Base-by-base conservation (phyloP, 257 asterid species). In the Sherardia arvensis region DNA sequence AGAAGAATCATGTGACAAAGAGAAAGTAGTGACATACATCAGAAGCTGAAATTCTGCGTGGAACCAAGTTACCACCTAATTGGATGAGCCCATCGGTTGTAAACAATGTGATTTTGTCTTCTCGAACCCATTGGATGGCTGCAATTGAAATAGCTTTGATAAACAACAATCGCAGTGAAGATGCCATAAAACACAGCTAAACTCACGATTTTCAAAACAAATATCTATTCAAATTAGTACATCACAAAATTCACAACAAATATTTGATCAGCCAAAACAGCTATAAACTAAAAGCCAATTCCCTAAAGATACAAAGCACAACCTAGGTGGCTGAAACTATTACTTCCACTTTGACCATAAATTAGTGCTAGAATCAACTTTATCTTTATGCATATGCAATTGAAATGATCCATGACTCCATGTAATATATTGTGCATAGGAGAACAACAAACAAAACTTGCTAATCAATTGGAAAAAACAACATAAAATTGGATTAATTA, bases 1-100 rank as follows among this genome's bases (percentile, higher is more conserved):
- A 57, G 4, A 29, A 5, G 3, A 10, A 55, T 20, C 15, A 61
- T 22, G 62, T 17, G 58, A 56, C 4, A 30, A 43, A 36, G 28
- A 47, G 64, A 67, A 23, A 36, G 48, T 30, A 53, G 48, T 65
- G 65, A 58, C 95, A 64, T 82, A 92, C 99, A 76, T 81, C 88
- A 65, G 71, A 53, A 3, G 85, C 68, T 73, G 90, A 63, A 57
- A 79, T 74, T 40, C 85, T 88, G 18, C 86, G 91, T 0, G 94
- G 96, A 59, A 90, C 92, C 51, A 93, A 84, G 71, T 83, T 84
- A 62, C 99, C 97, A 20, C 98, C 99, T 61, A 93, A 81, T 71
- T 90, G 99, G 54, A 93, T 48, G 73, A 93, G 77, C 65, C 99
- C 99, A 69, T 93, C 97, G 12, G 95, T 67, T 26, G 99, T 93